Conservation (phyloP, 257 asterid genomes). For the Solanum chaucha region DNA sequence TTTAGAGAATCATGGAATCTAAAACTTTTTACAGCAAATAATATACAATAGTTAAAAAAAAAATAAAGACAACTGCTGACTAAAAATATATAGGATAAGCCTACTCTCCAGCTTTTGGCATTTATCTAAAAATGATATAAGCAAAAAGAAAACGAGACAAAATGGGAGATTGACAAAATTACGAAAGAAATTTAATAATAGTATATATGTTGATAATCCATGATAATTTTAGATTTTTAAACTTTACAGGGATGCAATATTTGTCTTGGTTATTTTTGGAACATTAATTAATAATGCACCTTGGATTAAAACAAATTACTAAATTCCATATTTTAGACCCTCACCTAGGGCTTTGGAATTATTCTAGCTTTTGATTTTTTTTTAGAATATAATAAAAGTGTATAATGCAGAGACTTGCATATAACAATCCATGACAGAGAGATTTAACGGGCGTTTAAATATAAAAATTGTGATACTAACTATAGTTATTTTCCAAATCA, state of each 20-base stretch:
- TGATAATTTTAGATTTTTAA: background rate
- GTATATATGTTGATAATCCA: background rate
- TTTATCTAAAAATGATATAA: background rate
- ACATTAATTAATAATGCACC: background rate
- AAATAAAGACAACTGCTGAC: background rate
- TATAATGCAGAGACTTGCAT: background rate
- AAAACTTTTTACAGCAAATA: background rate
- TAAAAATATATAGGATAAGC: background rate
- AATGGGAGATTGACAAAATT: background rate
- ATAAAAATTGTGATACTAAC: background rate
- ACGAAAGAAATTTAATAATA: background rate
- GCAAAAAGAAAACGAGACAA: background rate
- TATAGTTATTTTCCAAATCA: too few relatives aligned
- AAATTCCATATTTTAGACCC: background rate
- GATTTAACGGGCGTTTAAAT: background rate
- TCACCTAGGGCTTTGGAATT: background rate
- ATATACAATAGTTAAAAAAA: background rate
- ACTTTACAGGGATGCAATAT: background rate
- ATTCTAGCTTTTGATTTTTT: background rate
- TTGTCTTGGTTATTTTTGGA: background rate
- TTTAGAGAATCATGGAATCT: conserved; percentile 1
- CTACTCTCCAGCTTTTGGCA: background rate
- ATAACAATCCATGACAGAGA: background rate
- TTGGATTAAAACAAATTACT: background rate
- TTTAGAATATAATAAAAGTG: background rate